Percentiles rank a stretch among this genome's conserved stretches.
Evolutionary conservation across 345 rosid genomes (phyloP).

Genomic region (Linum usitatissimum): DNA sequence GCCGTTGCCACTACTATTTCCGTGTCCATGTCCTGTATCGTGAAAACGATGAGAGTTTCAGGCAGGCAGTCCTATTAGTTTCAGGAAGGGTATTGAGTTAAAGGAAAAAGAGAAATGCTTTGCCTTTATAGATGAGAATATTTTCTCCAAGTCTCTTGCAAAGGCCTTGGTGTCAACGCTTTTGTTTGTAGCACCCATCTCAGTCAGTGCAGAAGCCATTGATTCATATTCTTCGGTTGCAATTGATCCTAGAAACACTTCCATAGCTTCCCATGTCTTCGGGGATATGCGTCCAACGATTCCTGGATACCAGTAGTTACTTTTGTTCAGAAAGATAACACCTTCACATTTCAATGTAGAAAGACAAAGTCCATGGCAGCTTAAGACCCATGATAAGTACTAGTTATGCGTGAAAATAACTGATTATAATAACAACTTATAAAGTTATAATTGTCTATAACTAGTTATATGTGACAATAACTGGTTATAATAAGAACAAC

Average conservation of each 20-base stretch:
- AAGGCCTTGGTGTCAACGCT: conserved; percentile 75
- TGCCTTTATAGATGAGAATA: conserved; percentile 83
- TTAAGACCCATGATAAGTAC: background rate
- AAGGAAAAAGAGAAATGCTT: conserved; percentile 11
- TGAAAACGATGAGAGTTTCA: conserved; percentile 4
- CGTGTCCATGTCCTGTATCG: conserved; percentile 71
- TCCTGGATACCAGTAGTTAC: conserved; percentile 32
- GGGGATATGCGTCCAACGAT: conserved; percentile 98
- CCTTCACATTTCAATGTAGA: no score
- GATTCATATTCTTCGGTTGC: conserved; percentile 76
- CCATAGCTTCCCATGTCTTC: conserved; percentile 95
- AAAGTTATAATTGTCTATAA: background rate
- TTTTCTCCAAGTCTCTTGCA: conserved; percentile 78
- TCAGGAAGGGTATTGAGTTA: background rate
- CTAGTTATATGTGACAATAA: background rate
- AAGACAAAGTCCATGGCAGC: no score
- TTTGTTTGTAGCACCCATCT: conserved; percentile 93
- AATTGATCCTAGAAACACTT: conserved; percentile 69
- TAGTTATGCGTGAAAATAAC: no score
- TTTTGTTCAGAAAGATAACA: no score
- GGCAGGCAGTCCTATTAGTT: background rate
- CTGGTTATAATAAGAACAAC: background rate
- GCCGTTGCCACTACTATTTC: conserved; percentile 85
- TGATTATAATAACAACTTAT: background rate
- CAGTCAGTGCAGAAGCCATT: conserved; percentile 89